Conservation (phyloP, 352 stramenopile genomes). For the Pythium periplocum region DNA sequence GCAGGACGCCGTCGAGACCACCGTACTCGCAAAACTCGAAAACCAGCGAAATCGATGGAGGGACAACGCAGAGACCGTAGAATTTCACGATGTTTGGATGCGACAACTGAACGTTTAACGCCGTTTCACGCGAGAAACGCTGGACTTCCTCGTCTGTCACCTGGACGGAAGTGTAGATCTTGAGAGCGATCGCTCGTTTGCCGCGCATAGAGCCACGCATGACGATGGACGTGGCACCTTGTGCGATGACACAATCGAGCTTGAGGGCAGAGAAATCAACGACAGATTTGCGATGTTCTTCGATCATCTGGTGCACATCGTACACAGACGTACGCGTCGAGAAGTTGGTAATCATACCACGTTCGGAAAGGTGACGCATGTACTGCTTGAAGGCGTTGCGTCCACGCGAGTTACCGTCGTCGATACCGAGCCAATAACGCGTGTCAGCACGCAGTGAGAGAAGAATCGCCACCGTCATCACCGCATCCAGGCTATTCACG, state of each 20-base stretch:
- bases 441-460: constrained; percentile 78
- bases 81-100: constrained; percentile 84
- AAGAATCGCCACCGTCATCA: constrained; percentile 66
- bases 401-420: constrained; percentile 40
- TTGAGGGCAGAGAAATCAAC: constrained; percentile 73
- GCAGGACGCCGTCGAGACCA: constrained; percentile 52
- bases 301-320: constrained; percentile 86
- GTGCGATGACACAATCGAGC: constrained; percentile 72
- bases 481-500: constrained; percentile 42
- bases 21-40: constrained; percentile 87
- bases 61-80: constrained; percentile 76
- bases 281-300: constrained; percentile 76
- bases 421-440: constrained; percentile 79
- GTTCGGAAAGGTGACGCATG: constrained; percentile 67
- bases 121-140: constrained; percentile 76
- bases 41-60: constrained; percentile 79
- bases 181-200: constrained; percentile 64
- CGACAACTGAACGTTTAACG: constrained; percentile 73
- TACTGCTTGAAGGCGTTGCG: constrained; percentile 69
- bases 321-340: constrained; percentile 85
- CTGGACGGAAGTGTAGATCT: constrained; percentile 83
- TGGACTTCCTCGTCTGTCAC: constrained; percentile 81
- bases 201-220: constrained; percentile 64
- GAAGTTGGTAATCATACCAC: constrained; percentile 85
- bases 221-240: constrained; percentile 79